Percentiles rank a stretch among this genome's conserved stretches.
phyloP scores from a whole-genome alignment of 2,329 filamentous ascomycete genomes.

The Fusarium sp. region DNA sequence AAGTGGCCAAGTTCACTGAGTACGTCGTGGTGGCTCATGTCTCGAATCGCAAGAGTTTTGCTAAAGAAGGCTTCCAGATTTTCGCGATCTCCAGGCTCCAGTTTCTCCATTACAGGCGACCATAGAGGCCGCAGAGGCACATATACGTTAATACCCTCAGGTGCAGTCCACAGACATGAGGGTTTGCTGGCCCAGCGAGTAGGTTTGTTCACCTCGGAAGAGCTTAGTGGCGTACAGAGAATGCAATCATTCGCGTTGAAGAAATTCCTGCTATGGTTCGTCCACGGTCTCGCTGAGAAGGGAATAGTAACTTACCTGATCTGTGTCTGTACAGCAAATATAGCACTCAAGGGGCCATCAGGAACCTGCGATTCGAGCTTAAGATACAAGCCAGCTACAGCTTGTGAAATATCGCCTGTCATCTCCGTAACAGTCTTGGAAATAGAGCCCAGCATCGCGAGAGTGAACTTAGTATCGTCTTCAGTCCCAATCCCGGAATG shows the following conservation, averaged over 20 bases:
- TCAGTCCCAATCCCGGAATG: neutral
- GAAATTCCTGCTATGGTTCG: neutral
- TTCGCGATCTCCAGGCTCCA: neutral
- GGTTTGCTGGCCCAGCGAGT: neutral
- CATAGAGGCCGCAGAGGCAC: neutral
- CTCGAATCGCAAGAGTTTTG: neutral
- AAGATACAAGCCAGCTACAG: neutral
- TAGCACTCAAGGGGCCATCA: neutral
- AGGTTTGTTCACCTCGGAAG: rapidly evolving
- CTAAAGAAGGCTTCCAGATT: neutral
- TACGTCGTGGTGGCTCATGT: neutral
- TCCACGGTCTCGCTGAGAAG: rapidly evolving
- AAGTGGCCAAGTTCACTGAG: neutral
- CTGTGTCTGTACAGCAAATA: rapidly evolving
- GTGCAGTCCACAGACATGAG: neutral
- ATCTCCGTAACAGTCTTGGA: neutral
- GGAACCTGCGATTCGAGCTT: neutral
- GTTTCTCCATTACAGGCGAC: neutral
- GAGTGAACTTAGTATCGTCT: neutral
- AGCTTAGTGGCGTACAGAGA: neutral
- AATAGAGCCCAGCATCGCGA: neutral
- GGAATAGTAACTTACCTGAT: neutral
- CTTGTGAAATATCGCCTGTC: neutral
- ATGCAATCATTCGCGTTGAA: neutral
- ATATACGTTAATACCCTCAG: neutral